Evolutionary conservation across 495 filamentous ascomycete species (phyloP), one percentile per base, ranked within the genome.

Genomic region (Echria macrotheca): DNA sequence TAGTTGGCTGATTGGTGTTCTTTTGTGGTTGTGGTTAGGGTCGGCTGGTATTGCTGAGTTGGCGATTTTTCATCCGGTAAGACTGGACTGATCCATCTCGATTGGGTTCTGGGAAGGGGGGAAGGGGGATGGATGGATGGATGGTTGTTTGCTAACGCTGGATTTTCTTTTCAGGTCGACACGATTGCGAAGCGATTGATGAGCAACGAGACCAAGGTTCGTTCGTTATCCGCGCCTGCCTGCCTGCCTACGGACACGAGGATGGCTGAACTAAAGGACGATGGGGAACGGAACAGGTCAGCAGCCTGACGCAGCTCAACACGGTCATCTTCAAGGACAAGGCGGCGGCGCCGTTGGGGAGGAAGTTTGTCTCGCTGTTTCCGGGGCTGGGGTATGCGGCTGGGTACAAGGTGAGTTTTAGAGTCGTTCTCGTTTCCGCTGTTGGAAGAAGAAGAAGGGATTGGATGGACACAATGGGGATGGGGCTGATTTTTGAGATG

Each of bases 151-250:
- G n/a, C n/a, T n/a, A n/a, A n/a, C n/a, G n/a, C n/a, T n/a, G n/a
- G n/a, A n/a, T n/a, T n/a, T n/a, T n/a, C n/a, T n/a, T n/a, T n/a
- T n/a, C 63, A 93, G 88, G 89, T 99, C 69, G 93, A 99, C 68
- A 99, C 93, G 33, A 95, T 89, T 49, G 90, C 93, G 39, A 99
- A 99, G 76, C 87, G 93, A 38, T 82, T 99, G 71, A 99, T 99
- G 93, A 95, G 89, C 83, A 97, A 99, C 68, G 85, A 95, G 62
- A 79, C 79, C 57, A 81, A 76, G 69, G 86, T 89, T 24, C 49
- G 55, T 33, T n/a, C 5, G 5, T n/a, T n/a, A n/a, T n/a, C n/a
- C n/a, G n/a, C n/a, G n/a, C n/a, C n/a, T n/a, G n/a, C n/a, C n/a
- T n/a, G n/a, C n/a, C n/a, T n/a, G n/a, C n/a, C n/a, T n/a, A n/a